A percentile compares a stretch with the other conserved stretches of the same genome.
phyloP scores from a whole-genome alignment of 1,139 yeast genomes.

The Blastobotrys serpentis region DNA sequence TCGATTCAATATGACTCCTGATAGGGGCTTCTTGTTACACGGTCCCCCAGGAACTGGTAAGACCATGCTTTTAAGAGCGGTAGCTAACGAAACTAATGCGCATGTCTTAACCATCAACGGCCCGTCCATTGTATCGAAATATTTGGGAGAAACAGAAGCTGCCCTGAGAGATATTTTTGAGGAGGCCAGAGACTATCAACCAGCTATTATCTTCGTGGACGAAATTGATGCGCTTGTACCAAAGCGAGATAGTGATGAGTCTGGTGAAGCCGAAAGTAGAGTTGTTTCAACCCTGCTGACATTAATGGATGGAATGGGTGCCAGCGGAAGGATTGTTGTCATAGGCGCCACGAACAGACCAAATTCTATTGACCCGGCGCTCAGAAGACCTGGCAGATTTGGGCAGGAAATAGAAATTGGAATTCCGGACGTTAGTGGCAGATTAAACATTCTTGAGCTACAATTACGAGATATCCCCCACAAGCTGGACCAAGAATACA shows the following conservation, averaged over 20 bases:
- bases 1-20: constrained; percentile 88
- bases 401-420: constrained; percentile 99
- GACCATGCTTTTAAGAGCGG: constrained; percentile 80
- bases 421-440: constrained; percentile 98
- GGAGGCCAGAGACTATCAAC: constrained; percentile 83
- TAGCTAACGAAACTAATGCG: constrained; percentile 68
- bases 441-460: constrained; percentile 74
- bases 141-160: constrained; percentile 89
- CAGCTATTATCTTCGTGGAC: constrained; percentile 82
- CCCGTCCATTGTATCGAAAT: constrained; percentile 88
- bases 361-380: constrained; percentile 96
- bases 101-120: constrained; percentile 86
- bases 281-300: constrained; percentile 87
- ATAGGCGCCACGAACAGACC: constrained; percentile 96
- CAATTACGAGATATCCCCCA: constrained; percentile 69
- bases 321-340: constrained; percentile 64
- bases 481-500: constrained; percentile 51
- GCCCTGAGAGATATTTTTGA: constrained; percentile 75
- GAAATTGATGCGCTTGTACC: constrained; percentile 86
- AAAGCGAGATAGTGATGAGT: constrained; percentile 73
- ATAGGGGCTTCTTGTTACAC: constrained; percentile 78
- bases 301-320: constrained; percentile 86
- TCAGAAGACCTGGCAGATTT: constrained; percentile 97
- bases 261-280: constrained; percentile 85
- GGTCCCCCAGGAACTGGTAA: constrained; percentile 99